A percentile compares a stretch with the other conserved stretches of the same genome.
Conservation (phyloP, 1,284 basidiomycete species). For the Papiliotrema terrestris region DNA sequence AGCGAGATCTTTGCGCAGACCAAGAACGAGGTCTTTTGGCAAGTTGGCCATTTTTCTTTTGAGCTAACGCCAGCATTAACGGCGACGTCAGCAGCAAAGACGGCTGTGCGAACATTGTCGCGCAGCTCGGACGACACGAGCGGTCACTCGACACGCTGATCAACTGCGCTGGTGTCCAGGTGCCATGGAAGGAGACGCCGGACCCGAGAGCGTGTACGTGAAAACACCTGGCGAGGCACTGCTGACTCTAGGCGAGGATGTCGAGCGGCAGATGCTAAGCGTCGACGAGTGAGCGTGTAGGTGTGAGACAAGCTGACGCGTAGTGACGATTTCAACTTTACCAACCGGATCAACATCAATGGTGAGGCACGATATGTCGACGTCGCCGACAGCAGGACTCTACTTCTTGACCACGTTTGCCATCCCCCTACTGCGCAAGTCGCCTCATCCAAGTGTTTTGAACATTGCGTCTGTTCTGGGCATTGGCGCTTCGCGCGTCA, state of each 20-base stretch:
- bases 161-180: conserved; percentile 10
- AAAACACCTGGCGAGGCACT: too few relatives aligned
- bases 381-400: conserved; percentile 13
- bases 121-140: not conserved
- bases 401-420: conserved; percentile 45
- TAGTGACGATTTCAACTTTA: conserved; percentile 41
- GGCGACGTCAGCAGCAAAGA: conserved; percentile 11
- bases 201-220: too few relatives aligned
- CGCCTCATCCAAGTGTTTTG: conserved; percentile 35
- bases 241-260: conserved; percentile 21
- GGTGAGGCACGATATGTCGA: conserved; percentile 18
- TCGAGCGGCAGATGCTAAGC: conserved; percentile 13
- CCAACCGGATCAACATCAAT: conserved; percentile 38
- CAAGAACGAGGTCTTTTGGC: conserved; percentile 13
- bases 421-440: conserved; percentile 41
- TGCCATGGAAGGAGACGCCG: conserved; percentile 7
- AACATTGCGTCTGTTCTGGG: conserved; percentile 45
- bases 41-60: not conserved
- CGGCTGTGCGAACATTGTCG: not conserved
- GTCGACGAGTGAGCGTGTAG: conserved; percentile 14
- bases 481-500: conserved; percentile 26
- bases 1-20: conserved; percentile 26
- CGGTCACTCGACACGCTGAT: conserved; percentile 8
- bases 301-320: not conserved
- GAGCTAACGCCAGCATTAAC: conserved; percentile 5